A percentile compares a stretch with the other conserved stretches of the same genome.
These are phyloP conservation scores for Pistacia atlantica DNA, from an alignment of 345 rosid genomes.

Conservation along the genomic window DNA sequence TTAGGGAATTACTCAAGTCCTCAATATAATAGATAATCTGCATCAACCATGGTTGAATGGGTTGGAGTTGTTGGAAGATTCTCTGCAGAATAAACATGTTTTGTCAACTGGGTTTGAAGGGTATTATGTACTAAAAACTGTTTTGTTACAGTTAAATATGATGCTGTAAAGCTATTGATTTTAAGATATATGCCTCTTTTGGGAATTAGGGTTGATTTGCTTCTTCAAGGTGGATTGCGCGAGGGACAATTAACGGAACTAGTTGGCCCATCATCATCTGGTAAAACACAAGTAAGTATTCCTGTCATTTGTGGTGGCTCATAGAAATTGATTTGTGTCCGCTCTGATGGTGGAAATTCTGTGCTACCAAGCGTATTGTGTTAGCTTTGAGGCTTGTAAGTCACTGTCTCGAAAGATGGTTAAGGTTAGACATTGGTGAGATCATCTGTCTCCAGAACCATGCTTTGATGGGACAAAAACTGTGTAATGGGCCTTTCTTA, in stretches of 20 bases:
- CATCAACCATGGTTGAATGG: conserved; percentile 66
- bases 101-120: conserved; percentile 65
- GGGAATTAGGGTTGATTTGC: conserved; percentile 55
- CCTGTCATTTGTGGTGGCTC: not conserved
- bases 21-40: conserved; percentile 45
- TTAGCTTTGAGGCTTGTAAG: too few relatives aligned
- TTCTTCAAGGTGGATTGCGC: conserved; percentile 69
- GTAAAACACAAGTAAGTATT: conserved; percentile 79
- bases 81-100: conserved; percentile 39
- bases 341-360: too few relatives aligned
- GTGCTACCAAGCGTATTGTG: too few relatives aligned
- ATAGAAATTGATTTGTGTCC: too few relatives aligned
- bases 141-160: not conserved
- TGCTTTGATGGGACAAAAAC: too few relatives aligned
- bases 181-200: conserved; percentile 7
- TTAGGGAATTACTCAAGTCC: conserved; percentile 57
- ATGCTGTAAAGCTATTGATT: not conserved
- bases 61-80: conserved; percentile 57
- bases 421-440: too few relatives aligned
- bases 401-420: too few relatives aligned
- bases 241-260: conserved; percentile 77
- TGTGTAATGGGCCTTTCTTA: too few relatives aligned
- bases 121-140: conserved; percentile 30
- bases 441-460: too few relatives aligned
- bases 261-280: conserved; percentile 86